Percentiles rank a stretch among this genome's conserved stretches.
These are phyloP conservation scores for Byssoonygena ceratinophila DNA, from an alignment of 2,329 filamentous ascomycete species.

Conservation along the genomic window DNA sequence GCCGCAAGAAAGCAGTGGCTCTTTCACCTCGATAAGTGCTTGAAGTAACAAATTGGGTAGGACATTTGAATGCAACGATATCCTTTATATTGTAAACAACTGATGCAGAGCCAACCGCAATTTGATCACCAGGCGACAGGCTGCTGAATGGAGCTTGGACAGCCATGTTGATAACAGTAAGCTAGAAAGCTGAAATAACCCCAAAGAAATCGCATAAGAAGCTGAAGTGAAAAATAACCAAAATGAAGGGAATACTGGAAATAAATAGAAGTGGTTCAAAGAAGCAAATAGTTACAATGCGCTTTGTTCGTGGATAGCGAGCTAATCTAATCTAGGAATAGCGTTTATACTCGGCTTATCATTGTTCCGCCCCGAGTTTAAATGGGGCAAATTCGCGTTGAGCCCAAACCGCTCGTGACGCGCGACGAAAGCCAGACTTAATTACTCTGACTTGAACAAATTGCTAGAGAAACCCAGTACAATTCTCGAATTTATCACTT, in stretches of 20 bases:
- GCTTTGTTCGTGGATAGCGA: too few species aligned
- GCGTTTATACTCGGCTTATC: background rate
- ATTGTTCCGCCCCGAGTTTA: background rate
- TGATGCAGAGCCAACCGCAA: slow-evolving; percentile 2
- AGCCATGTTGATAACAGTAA: background rate
- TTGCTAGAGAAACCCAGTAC: too few species aligned
- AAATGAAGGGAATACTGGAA: background rate
- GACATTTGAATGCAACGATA: slow-evolving; percentile 3
- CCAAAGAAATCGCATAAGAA: background rate
- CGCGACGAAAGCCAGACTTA: background rate
- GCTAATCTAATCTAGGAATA: background rate
- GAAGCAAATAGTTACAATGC: background rate
- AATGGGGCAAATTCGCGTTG: slow-evolving; percentile 1
- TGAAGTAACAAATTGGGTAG: background rate
- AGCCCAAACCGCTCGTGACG: background rate
- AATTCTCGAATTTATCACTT: too few species aligned
- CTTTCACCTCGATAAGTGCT: background rate
- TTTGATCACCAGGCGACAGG: background rate
- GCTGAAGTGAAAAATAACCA: background rate
- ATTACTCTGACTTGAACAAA: background rate
- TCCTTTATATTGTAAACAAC: slow-evolving; percentile 5
- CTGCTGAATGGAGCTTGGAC: background rate
- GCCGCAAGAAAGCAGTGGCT: background rate
- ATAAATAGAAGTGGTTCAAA: too few species aligned
- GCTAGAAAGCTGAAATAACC: background rate